Evolutionary conservation across 768 basidiomycete species (phyloP).

Genomic region (Tylopilus rubrobrunneus): DNA sequence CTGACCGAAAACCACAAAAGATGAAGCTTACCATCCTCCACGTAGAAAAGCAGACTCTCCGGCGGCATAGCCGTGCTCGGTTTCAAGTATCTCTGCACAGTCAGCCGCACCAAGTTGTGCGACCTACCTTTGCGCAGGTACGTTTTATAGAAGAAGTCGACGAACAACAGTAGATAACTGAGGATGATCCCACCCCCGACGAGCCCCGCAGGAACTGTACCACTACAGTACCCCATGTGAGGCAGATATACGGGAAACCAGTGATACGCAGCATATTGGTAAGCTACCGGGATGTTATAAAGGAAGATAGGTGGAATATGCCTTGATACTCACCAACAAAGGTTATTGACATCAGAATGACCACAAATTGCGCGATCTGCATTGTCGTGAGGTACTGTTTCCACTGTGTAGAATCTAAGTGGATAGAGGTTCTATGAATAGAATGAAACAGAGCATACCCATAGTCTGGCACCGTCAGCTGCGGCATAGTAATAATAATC

Average conservation of each 20-base stretch:
- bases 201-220: constrained; percentile 14
- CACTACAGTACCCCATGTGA: constrained; percentile 14
- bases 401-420: constrained; percentile 10
- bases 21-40: constrained; percentile 8
- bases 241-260: constrained; percentile 17
- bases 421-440: neutral
- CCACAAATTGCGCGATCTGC: constrained; percentile 21
- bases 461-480: constrained; percentile 50
- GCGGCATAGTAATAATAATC: constrained; percentile 99
- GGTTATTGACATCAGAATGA: constrained; percentile 8
- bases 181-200: constrained; percentile 9
- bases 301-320: neutral
- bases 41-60: constrained; percentile 9
- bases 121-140: constrained; percentile 9
- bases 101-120: neutral
- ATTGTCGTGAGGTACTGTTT: constrained; percentile 23
- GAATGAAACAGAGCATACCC: constrained; percentile 6
- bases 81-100: neutral
- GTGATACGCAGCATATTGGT: constrained; percentile 18
- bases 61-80: neutral
- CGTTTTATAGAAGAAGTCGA: constrained; percentile 21
- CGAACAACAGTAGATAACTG: constrained; percentile 20
- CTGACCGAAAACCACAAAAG: neutral
- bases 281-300: constrained; percentile 5
- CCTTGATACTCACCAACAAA: constrained; percentile 12